These are phyloP conservation scores for Boletus subcaerulescens DNA, from an alignment of 768 basidiomycete genomes.

Conservation along the genomic window DNA sequence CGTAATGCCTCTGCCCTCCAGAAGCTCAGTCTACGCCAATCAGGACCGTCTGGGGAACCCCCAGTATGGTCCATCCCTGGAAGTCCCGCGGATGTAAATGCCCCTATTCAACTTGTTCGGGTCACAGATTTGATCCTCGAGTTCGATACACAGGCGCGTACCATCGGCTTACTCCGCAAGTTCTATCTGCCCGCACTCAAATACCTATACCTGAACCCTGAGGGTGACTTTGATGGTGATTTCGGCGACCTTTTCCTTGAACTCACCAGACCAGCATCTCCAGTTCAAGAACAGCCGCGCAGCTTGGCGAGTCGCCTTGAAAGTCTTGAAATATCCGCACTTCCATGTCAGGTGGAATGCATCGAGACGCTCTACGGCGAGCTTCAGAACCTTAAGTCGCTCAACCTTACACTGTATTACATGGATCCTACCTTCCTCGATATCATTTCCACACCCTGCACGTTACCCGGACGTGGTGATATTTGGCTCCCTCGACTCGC, in stretches of 20 bases:
- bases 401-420: conserved; percentile 24
- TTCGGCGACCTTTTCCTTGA: conserved; percentile 46
- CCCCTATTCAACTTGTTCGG: conserved; percentile 27
- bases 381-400: conserved; percentile 43
- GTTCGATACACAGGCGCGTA: conserved; percentile 49
- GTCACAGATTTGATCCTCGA: conserved; percentile 44
- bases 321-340: conserved; percentile 48
- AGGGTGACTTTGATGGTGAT: conserved; percentile 39
- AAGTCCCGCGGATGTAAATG: conserved; percentile 19
- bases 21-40: conserved; percentile 49
- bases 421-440: background rate
- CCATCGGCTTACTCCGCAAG: conserved; percentile 18
- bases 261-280: conserved; percentile 34
- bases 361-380: conserved; percentile 43
- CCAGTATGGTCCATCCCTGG: conserved; percentile 33
- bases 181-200: conserved; percentile 37
- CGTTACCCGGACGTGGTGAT: background rate
- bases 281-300: conserved; percentile 33
- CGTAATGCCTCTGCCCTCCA: conserved; percentile 50
- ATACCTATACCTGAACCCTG: conserved; percentile 49
- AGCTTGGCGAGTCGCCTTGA: conserved; percentile 44
- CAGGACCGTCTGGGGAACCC: conserved; percentile 51
- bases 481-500: background rate
- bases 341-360: conserved; percentile 41
- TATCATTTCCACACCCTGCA: background rate